Evolutionary conservation across 345 rosid genomes (phyloP).

Genomic region (Luvunga scandens): DNA sequence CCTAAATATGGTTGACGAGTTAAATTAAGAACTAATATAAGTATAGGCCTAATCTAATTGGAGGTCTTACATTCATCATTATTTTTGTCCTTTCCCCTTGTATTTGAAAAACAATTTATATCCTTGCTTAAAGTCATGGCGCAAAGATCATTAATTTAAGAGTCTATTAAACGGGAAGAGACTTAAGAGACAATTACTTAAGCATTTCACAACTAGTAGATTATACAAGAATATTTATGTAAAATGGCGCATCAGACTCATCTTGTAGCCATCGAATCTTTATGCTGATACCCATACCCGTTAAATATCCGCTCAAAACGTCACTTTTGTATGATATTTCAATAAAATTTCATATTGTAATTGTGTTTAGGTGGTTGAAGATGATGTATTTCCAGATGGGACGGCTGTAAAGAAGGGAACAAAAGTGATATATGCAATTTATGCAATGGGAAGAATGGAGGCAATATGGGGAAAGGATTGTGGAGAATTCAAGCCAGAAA

Average conservation of each 20-base stretch:
- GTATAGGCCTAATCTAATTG: neutral
- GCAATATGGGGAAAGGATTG: constrained; percentile 92
- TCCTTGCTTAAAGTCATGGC: neutral
- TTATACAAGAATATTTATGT: no score
- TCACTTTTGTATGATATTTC: neutral
- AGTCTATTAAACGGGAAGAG: neutral
- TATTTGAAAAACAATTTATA: neutral
- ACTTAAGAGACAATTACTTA: neutral
- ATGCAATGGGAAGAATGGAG: constrained; percentile 95
- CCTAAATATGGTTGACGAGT: neutral
- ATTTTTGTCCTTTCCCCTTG: neutral
- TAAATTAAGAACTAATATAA: neutral
- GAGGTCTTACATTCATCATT: neutral
- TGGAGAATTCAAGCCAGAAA: constrained; percentile 76
- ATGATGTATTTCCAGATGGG: constrained; percentile 85
- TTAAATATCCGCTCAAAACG: neutral
- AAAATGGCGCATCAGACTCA: no score
- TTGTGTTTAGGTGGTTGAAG: constrained; percentile 58
- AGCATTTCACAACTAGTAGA: no score
- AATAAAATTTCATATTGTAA: no score
- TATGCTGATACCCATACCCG: no score
- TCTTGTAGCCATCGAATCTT: no score
- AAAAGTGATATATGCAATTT: constrained; percentile 79
- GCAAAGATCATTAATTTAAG: neutral
- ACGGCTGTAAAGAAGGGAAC: constrained; percentile 80